Evolutionary conservation across 1,139 yeast species (phyloP).

Genomic region (Yamadazyma trypodendri): DNA sequence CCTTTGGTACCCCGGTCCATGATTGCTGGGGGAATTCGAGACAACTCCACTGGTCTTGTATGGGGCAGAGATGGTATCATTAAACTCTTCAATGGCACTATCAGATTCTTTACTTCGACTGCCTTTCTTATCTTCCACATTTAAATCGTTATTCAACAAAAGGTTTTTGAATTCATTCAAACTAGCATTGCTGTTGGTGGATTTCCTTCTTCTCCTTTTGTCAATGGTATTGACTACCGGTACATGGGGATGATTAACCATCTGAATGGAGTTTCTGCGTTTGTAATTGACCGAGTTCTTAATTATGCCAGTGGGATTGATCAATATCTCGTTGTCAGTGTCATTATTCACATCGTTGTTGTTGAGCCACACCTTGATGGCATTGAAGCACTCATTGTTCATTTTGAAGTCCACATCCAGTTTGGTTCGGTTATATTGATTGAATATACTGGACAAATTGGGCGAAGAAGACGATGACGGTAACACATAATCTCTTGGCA

Average conservation of each 20-base stretch:
- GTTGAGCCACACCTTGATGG: conserved; percentile 39
- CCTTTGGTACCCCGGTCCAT: conserved; percentile 2
- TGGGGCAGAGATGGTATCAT: neutral
- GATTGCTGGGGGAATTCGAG: neutral
- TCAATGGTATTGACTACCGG: conserved; percentile 6
- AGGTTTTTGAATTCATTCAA: conserved; percentile 7
- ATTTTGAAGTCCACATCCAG: conserved; percentile 29
- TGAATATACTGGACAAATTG: conserved; percentile 10
- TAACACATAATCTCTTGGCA: conserved; percentile 11
- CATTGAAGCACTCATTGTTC: conserved; percentile 43
- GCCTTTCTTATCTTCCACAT: conserved; percentile 4
- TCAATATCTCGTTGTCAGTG: conserved; percentile 18
- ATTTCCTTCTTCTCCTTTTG: conserved; percentile 16
- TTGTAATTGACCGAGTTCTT: conserved; percentile 14
- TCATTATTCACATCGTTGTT: conserved; percentile 17
- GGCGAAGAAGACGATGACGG: conserved; percentile 18
- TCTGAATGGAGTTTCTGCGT: conserved; percentile 26
- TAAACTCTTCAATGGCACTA: no score
- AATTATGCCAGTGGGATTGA: conserved; percentile 27
- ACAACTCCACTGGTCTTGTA: no score
- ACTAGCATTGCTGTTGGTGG: conserved; percentile 9
- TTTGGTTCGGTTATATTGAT: conserved; percentile 3
- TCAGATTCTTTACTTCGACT: neutral
- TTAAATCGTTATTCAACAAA: conserved; percentile 5
- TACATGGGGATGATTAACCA: conserved; percentile 9